phyloP scores from a whole-genome alignment of 306 rosid genomes.

The Prunus kanzakura region DNA sequence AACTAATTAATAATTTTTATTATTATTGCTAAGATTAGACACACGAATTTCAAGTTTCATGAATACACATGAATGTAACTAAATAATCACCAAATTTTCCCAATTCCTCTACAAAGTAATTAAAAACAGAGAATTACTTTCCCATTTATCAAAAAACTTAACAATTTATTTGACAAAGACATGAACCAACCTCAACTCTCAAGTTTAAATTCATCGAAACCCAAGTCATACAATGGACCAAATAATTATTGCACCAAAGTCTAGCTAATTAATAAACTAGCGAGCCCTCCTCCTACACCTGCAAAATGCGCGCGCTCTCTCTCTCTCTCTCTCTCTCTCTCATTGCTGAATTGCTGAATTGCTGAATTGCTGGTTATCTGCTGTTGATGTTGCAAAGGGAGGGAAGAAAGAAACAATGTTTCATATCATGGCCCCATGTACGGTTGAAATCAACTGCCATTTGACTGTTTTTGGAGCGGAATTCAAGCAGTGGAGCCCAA shows the following conservation, averaged over 20 bases:
- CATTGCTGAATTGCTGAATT: too few species aligned
- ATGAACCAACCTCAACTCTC: neutral
- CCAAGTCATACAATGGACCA: neutral
- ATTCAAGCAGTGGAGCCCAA: slow-evolving; percentile 3
- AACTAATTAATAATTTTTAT: too few species aligned
- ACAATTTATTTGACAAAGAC: neutral
- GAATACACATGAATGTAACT: neutral
- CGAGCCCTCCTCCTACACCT: neutral
- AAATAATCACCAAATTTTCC: neutral
- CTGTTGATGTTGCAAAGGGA: neutral
- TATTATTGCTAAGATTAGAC: too few species aligned
- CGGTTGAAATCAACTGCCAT: slow-evolving; percentile 16
- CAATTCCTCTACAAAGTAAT: neutral
- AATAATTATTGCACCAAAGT: neutral
- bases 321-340: neutral
- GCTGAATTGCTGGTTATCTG: neutral
- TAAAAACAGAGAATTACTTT: neutral
- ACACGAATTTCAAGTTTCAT: neutral
- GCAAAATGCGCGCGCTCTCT: neutral
- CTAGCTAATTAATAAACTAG: neutral
- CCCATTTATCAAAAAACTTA: neutral
- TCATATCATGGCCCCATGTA: slow-evolving; percentile 10
- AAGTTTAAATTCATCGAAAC: neutral
- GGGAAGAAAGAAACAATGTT: too few species aligned
- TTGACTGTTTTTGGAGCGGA: neutral